These are phyloP conservation scores for Trypanosoma vivax DNA, from an alignment of 208 protist genomes.

Conservation along the genomic window DNA sequence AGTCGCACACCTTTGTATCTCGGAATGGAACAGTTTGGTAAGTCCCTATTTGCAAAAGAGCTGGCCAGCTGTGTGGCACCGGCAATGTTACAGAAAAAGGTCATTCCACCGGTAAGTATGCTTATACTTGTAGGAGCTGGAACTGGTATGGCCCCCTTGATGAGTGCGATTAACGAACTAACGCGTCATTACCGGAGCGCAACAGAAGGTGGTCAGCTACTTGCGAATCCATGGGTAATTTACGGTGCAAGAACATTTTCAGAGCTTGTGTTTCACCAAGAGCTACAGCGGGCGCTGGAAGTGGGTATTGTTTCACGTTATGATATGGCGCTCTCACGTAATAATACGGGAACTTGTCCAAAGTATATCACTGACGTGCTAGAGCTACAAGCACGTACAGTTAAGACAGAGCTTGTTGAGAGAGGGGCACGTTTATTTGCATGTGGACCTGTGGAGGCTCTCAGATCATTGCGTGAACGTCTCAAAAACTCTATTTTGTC, in stretches of 20 bases:
- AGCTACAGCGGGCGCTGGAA: conserved; percentile 28
- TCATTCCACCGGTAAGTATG: background rate
- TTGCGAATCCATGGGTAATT: conserved; percentile 53
- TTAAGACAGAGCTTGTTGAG: conserved; percentile 28
- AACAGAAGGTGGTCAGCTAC: background rate
- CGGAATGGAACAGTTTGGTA: conserved; percentile 53
- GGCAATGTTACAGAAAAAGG: background rate
- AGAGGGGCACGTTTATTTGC: conserved; percentile 44
- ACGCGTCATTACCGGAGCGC: conserved; percentile 17
- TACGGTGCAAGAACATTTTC: conserved; percentile 52
- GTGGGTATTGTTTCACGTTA: conserved; percentile 50
- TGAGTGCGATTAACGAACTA: conserved; percentile 59
- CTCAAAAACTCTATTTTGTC: conserved; percentile 41
- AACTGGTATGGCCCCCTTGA: conserved; percentile 74
- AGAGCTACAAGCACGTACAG: conserved; percentile 13
- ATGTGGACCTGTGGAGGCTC: conserved; percentile 52
- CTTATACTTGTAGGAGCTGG: conserved; percentile 67
- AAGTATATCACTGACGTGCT: conserved; percentile 68
- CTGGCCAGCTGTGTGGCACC: conserved; percentile 20
- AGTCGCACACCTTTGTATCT: conserved; percentile 29
- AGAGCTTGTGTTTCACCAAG: conserved; percentile 73
- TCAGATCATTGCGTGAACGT: conserved; percentile 41
- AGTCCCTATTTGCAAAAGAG: conserved; percentile 38
- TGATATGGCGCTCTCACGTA: conserved; percentile 51
- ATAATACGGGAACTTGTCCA: background rate